Base-by-base conservation (phyloP, 1,284 basidiomycete genomes). In the Ustilago shanxiensis region DNA sequence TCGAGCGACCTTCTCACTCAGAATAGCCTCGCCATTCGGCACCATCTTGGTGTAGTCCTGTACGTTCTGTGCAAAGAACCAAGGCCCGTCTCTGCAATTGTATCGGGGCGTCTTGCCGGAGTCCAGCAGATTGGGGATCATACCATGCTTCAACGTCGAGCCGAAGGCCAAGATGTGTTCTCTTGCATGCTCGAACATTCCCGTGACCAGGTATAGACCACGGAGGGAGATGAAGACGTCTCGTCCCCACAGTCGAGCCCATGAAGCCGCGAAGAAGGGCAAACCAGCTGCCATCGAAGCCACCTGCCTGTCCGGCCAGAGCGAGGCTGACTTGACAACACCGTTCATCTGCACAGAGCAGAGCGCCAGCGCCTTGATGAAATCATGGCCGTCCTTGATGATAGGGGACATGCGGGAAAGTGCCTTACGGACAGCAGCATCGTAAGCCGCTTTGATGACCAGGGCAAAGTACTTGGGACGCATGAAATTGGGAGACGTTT, bases 1-100 rank as follows among this genome's bases (percentile, higher is more conserved):
- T 26, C 96, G 90, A 85, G 92, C 93, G 64, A 98, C 92, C 2
- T 89, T 88, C 82, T 96, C 95, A 1, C 90, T 89, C 45, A 99
- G 90, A 63, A 99, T 90, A 0, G 91, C 88, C 37, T 93, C 86
- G 2, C 97, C 96, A 73, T 94, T 92, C 0, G 95, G 94, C 1
- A 93, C 93, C 87, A 90, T 92, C 66, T 88, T 88, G 44, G 91
- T 91, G 86, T 98, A 98, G 87, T 98, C 95, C 85, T 98, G 96
- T 65, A 98, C 96, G 83, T 94, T 97, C 86, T 99, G 96, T 65
- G 98, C 87, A 92, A 98, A 97, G 93, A 95, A 99, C 96, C 95
- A 97, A 29, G 94, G 93, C 7, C 93, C 93, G 83, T 95, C 94
- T 51, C 94, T 91, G 10, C 93, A 95, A 83, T 95, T 95, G 85